These are phyloP conservation scores for Tylopilus felleus DNA, from an alignment of 768 basidiomycete species.

Conservation along the genomic window DNA sequence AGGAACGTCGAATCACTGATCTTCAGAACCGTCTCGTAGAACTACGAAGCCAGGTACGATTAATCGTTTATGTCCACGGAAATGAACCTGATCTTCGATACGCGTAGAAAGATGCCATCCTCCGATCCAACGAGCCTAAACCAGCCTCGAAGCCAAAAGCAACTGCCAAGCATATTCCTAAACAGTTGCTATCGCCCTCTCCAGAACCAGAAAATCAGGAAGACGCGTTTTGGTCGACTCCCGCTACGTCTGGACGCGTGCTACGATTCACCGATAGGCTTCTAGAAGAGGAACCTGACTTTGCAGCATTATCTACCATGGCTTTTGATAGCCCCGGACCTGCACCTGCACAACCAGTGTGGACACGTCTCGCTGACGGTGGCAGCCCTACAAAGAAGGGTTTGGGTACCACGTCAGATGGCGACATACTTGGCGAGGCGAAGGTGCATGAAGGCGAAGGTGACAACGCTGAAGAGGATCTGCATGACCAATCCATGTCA, in stretches of 20 bases:
- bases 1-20: conserved; percentile 42
- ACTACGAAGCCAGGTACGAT: conserved; percentile 37
- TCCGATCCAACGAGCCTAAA: conserved; percentile 22
- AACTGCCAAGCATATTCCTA: conserved; percentile 7
- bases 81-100: not conserved
- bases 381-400: conserved; percentile 8
- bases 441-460: not conserved
- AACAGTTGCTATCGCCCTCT: conserved; percentile 18
- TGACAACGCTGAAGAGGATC: conserved; percentile 1
- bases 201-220: conserved; percentile 40
- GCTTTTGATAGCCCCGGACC: conserved; percentile 47
- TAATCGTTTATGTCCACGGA: not conserved
- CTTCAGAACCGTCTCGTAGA: conserved; percentile 42
- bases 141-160: conserved; percentile 8
- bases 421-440: conserved; percentile 7
- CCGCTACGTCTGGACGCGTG: conserved; percentile 49
- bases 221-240: conserved; percentile 63
- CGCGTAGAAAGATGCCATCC: conserved; percentile 27
- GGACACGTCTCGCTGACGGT: conserved; percentile 22
- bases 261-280: conserved; percentile 63
- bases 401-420: not conserved
- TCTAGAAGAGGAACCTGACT: conserved; percentile 60
- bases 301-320: conserved; percentile 45
- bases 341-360: conserved; percentile 29
- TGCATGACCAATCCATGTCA: conserved; percentile 13